Evolutionary conservation across 306 rosid genomes (phyloP), one percentile per base, ranked within the genome.

Genomic region (Trifolium subterraneum): DNA sequence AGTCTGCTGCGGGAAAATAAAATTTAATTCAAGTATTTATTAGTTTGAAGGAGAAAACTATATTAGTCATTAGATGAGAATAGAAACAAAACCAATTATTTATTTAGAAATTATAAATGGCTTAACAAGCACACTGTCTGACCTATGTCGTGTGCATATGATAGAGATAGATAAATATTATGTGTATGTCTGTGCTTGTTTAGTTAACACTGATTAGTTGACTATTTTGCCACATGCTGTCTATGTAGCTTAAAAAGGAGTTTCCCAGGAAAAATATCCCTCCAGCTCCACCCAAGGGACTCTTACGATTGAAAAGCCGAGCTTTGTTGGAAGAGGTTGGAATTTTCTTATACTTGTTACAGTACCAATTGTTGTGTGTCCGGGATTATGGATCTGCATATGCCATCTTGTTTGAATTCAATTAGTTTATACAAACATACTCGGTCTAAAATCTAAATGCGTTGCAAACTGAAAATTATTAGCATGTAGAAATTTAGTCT

Each of bases 271-370:
- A 90, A 86, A 87, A 16, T 48, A 70, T 95, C 73, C 98, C 98
- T 38, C 87, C 93, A 42, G 86, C 98, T 22, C 99, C 98, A 72
- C 88, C 98, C 80, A 95, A 95, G 84, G 99, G 99, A 44, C 91
- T 95, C 62, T 55, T 95, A 75, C 90, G 93, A 62, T 78, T 92
- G 86, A 95, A 87, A 86, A 95, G 85, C 74, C 92, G 92, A 73
- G 88, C 90, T 25, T 88, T 90, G 74, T 82, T 95, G 81, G 99
- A 95, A 72, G 99, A 95, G 99, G 99, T 95, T 78, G 80, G 77
- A 64, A 76, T 65, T 72, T 63, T 66, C 68, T 83, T 74, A 55
- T 44, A 81, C 78, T 56, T 4, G 52, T 77, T 25, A 33, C 9
- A 75, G 59, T 38, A 41, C 63, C 63, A 45, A 56, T 60, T 81